Evolutionary conservation across 1,284 basidiomycete genomes (phyloP).

Genomic region (Papiliotrema laurentii): DNA sequence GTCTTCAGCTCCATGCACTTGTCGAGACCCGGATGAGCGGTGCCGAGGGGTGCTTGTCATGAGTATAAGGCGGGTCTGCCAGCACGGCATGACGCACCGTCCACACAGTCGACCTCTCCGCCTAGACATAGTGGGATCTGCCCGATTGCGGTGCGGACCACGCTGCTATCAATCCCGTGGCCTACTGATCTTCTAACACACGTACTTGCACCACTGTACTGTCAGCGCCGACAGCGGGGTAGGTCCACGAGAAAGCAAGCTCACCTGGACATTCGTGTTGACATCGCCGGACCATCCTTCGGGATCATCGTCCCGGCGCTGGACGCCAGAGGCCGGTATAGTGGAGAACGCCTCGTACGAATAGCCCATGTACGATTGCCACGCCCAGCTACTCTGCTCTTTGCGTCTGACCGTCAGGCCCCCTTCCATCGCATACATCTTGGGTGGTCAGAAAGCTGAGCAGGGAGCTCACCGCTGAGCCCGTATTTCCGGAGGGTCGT

Average conservation of each 20-base stretch:
- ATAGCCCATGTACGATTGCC: slow-evolving; percentile 45
- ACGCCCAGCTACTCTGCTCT: slow-evolving; percentile 17
- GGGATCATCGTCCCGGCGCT: slow-evolving; percentile 44
- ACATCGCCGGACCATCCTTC: slow-evolving; percentile 78
- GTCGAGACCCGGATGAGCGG: slow-evolving; percentile 35
- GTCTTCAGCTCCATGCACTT: slow-evolving; percentile 88
- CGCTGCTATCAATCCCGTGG: slow-evolving; percentile 41
- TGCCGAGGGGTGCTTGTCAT: slow-evolving; percentile 15
- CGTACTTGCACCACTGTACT: slow-evolving; percentile 71
- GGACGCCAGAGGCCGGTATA: slow-evolving; percentile 7
- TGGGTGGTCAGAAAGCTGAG: background rate
- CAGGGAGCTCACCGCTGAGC: slow-evolving; percentile 19
- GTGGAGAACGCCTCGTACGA: slow-evolving; percentile 45
- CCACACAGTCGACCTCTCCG: slow-evolving; percentile 92
- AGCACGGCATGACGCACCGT: slow-evolving; percentile 53
- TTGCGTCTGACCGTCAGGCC: background rate
- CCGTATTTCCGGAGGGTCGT: slow-evolving; percentile 48
- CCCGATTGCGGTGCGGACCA: slow-evolving; percentile 84
- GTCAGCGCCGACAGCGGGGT: background rate
- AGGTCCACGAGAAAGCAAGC: slow-evolving; percentile 1
- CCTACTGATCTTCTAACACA: background rate
- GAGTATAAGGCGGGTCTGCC: background rate
- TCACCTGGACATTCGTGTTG: slow-evolving; percentile 73
- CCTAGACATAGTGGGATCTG: slow-evolving; percentile 77
- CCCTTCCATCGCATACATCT: too few species aligned